A percentile compares a stretch with the other conserved stretches of the same genome.
phyloP scores from a whole-genome alignment of 768 basidiomycete species.

The Amylocystis lapponica region DNA sequence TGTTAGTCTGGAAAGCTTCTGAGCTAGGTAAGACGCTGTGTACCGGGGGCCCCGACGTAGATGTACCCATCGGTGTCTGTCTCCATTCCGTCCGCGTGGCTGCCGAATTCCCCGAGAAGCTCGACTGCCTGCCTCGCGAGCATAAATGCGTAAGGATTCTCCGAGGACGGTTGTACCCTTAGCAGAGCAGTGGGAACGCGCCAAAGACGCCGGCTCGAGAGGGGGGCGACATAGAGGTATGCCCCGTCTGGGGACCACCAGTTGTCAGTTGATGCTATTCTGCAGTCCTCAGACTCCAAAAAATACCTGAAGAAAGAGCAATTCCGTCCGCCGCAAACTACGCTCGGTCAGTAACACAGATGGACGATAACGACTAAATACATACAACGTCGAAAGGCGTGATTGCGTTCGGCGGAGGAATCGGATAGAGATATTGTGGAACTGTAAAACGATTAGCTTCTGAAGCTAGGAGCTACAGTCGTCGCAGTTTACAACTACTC shows the following conservation, averaged over 20 bases:
- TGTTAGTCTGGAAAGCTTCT: neutral
- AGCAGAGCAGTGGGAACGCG: slow-evolving; percentile 13
- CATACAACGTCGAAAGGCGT: slow-evolving; percentile 10
- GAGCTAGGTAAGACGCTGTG: too few relatives aligned
- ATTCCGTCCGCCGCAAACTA: slow-evolving; percentile 16
- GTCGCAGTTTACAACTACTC: neutral
- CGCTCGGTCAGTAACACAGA: neutral
- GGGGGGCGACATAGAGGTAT: slow-evolving; percentile 10
- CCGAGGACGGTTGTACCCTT: slow-evolving; percentile 7
- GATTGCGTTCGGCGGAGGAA: slow-evolving; percentile 6
- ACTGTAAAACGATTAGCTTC: slow-evolving; percentile 3
- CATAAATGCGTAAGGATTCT: slow-evolving; percentile 6
- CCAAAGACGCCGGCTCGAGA: slow-evolving; percentile 13
- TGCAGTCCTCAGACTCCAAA: neutral
- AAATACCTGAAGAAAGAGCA: slow-evolving; percentile 11
- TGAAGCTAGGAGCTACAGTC: neutral
- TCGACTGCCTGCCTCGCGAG: slow-evolving; percentile 10
- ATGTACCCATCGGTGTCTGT: slow-evolving; percentile 10
- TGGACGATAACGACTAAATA: neutral
- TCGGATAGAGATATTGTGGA: slow-evolving; percentile 8
- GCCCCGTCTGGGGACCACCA: slow-evolving; percentile 10
- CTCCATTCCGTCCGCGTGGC: slow-evolving; percentile 13
- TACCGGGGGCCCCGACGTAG: slow-evolving; percentile 9
- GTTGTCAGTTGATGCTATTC: neutral
- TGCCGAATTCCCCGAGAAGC: slow-evolving; percentile 8